Evolutionary conservation across 257 asterid genomes (phyloP), one percentile per base, ranked within the genome.

Genomic region (Capsicum pubescens): DNA sequence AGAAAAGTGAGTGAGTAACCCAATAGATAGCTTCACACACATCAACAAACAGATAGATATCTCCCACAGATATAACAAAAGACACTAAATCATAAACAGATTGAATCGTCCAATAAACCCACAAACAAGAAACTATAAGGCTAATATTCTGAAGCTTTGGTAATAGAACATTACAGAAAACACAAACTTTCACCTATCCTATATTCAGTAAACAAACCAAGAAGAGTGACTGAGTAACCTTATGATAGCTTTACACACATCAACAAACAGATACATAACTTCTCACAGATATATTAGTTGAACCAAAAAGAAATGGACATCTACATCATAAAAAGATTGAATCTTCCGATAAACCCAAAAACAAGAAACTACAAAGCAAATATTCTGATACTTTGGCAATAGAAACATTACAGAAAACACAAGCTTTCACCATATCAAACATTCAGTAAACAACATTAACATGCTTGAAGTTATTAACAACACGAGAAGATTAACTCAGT

Each of bases 81-180:
- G 78, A 39, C 13, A 86, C 61, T 81, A 35, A 57, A 60, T 26
- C 69, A 68, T 58, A 46, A 50, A 84, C 79, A 81, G 79, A 83
- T 86, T 85, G 82, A 83, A 85, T 86, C 87, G 84, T 89, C 80
- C 14, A 48, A 70, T 32, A 14, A 83, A 79, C 81, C 56, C 84
- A 52, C 81, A 54, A 26, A 57, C 3, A 42, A 36, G 44, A 42
- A 52, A 82, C 67, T 39, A 26, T 26, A 26, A 59, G 77, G 42
- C 57, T 26, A 19, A 26, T 52, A 14, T 68, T 82, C n/a, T 82
- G 26, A 82, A 54, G 68, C 52, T 68, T 35, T 67, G n/a, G 9
- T 26, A 66, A 84, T 74, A 84, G 85, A 79, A 79, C 90, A 81
- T 86, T 26, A 26, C 32, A 1, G 1, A 26, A 26, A 26, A 32